Percentiles rank a stretch among this genome's conserved stretches.
phyloP scores from a whole-genome alignment of 345 rosid species.

The Pistacia atlantica region DNA sequence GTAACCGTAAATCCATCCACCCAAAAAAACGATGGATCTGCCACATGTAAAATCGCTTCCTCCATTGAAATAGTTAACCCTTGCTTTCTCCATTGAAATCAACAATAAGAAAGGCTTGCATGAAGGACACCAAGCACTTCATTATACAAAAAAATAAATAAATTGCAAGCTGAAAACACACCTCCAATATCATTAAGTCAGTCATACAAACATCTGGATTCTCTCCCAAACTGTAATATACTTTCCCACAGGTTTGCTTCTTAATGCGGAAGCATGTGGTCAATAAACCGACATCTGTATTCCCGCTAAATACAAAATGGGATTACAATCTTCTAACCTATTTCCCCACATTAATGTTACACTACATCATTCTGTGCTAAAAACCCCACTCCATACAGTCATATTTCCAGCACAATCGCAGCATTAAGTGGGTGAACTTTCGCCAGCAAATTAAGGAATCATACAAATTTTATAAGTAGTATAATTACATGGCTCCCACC shows the following conservation, averaged over 20 bases:
- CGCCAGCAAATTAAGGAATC: constrained; percentile 5
- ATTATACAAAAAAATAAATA: no score
- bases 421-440: constrained; percentile 7
- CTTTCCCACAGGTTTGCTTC: background rate
- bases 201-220: background rate
- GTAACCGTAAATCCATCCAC: no score
- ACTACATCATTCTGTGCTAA: constrained; percentile 4
- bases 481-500: background rate
- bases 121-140: no score
- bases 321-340: constrained; percentile 21
- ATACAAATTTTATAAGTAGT: background rate
- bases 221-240: background rate
- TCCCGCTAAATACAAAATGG: constrained; percentile 30
- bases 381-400: constrained; percentile 12
- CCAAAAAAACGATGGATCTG: no score
- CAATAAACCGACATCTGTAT: constrained; percentile 2
- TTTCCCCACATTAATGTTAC: constrained; percentile 23
- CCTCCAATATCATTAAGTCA: background rate
- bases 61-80: no score
- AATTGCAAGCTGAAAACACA: background rate
- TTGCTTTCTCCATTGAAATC: no score
- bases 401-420: background rate
- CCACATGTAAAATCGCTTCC: no score
- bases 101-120: no score
- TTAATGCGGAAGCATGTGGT: constrained; percentile 12